Percentiles rank a stretch among this genome's conserved stretches.
phyloP scores from a whole-genome alignment of 2,329 filamentous ascomycete species.

The Lasiodiplodia sp. region DNA sequence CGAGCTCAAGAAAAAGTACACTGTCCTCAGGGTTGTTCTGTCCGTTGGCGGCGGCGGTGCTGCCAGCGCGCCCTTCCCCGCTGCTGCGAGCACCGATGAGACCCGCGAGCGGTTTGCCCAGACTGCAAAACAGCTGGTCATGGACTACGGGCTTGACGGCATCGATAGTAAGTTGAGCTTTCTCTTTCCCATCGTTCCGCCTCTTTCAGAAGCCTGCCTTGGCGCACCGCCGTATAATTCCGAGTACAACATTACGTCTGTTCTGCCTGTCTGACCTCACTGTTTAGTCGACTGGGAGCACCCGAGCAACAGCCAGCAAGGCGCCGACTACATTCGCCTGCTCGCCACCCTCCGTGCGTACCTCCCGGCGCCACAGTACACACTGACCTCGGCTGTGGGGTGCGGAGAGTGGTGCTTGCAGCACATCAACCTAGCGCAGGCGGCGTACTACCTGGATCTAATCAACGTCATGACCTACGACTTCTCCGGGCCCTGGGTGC shows the following conservation, averaged over 20 bases:
- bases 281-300: constrained; percentile 80
- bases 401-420: constrained; percentile 71
- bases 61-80: constrained; percentile 71
- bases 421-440: constrained; percentile 70
- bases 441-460: constrained; percentile 72
- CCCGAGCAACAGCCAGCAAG: constrained; percentile 70
- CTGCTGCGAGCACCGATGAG: constrained; percentile 67
- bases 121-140: constrained; percentile 71
- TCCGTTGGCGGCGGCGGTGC: constrained; percentile 78
- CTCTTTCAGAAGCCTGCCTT: background rate
- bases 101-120: constrained; percentile 74
- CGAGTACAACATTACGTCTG: background rate
- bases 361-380: constrained; percentile 72
- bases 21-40: constrained; percentile 75
- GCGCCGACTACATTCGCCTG: constrained; percentile 73
- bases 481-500: constrained; percentile 75
- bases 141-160: constrained; percentile 74
- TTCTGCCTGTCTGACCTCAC: constrained; percentile 32
- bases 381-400: constrained; percentile 76
- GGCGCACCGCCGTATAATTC: background rate
- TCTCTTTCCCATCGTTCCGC: constrained; percentile 2
- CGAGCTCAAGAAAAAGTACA: constrained; percentile 74
- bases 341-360: constrained; percentile 71
- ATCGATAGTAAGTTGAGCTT: constrained; percentile 70
- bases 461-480: constrained; percentile 85